Percentiles rank a stretch among this genome's conserved stretches.
Evolutionary conservation across 2,329 filamentous ascomycete genomes (phyloP).

Genomic region (Exophiala calicioides): DNA sequence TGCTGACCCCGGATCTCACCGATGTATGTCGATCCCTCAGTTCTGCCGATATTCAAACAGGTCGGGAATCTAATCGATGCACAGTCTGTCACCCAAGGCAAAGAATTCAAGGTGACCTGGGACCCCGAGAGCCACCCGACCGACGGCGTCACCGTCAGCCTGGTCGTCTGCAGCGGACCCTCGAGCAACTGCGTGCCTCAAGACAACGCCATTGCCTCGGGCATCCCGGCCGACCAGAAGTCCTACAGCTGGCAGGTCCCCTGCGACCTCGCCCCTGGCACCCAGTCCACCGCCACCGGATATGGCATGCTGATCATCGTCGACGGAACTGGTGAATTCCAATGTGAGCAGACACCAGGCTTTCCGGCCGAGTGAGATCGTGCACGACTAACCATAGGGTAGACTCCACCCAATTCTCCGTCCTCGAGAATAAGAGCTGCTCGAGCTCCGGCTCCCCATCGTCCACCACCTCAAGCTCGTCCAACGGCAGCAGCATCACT

Average conservation of each 20-base stretch:
- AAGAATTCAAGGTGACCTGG: constrained; percentile 30
- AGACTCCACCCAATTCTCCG: constrained; percentile 33
- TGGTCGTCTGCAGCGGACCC: constrained; percentile 31
- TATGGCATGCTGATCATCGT: constrained; percentile 34
- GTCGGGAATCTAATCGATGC: not conserved
- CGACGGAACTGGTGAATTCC: constrained; percentile 32
- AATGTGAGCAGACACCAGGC: constrained; percentile 21
- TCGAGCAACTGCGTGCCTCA: constrained; percentile 29
- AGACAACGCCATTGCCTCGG: constrained; percentile 25
- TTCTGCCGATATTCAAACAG: not conserved
- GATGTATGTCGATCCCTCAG: constrained; percentile 7
- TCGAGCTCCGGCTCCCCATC: constrained; percentile 9
- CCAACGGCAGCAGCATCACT: constrained; percentile 4
- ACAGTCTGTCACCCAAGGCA: constrained; percentile 29
- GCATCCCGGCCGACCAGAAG: constrained; percentile 26
- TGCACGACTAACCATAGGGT: not conserved
- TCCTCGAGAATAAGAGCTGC: constrained; percentile 19
- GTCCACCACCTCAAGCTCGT: constrained; percentile 8
- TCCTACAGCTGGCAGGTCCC: constrained; percentile 30
- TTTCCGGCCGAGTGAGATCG: not conserved
- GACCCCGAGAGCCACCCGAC: constrained; percentile 23
- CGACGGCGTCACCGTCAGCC: constrained; percentile 28
- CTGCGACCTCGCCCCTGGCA: constrained; percentile 26
- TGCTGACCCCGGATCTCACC: constrained; percentile 27
- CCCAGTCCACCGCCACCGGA: constrained; percentile 24